These are phyloP conservation scores for Talaromyces thailandensis DNA, from an alignment of 495 filamentous ascomycete species.

Conservation along the genomic window DNA sequence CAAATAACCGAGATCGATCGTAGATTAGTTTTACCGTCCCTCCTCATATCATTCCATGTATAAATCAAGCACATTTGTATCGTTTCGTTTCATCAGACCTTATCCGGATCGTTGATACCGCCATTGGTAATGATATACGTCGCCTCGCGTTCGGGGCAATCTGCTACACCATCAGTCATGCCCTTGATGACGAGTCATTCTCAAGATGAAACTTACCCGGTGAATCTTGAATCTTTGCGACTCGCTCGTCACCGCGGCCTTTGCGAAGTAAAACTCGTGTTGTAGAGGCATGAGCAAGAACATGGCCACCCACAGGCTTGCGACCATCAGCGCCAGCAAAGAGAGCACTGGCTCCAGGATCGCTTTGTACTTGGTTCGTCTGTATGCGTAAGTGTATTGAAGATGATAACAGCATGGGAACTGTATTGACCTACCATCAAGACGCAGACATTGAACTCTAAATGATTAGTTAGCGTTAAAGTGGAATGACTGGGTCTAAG, in stretches of 20 bases:
- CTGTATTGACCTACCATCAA: conserved; percentile 45
- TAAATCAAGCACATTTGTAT: neutral
- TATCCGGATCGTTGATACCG: conserved; percentile 68
- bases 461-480: neutral
- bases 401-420: neutral
- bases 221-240: conserved; percentile 73
- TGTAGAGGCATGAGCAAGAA: conserved; percentile 70
- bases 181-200: neutral
- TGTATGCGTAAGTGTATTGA: conserved; percentile 14
- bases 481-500: neutral
- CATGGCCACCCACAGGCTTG: conserved; percentile 68
- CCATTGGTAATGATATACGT: conserved; percentile 74
- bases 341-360: conserved; percentile 72
- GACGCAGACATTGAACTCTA: conserved; percentile 72
- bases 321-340: conserved; percentile 71
- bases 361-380: conserved; percentile 78
- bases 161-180: conserved; percentile 18
- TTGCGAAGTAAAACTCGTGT: conserved; percentile 68
- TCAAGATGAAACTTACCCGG: conserved; percentile 40
- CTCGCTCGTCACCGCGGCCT: conserved; percentile 69
- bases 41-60: neutral
- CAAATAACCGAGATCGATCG: neutral
- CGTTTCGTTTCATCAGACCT: conserved; percentile 20
- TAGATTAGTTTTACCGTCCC: neutral
- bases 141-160: conserved; percentile 69